Percentiles rank a stretch among this genome's conserved stretches.
Evolutionary conservation across 2,329 filamentous ascomycete species (phyloP).

Genomic region (Talaromyces sp.): DNA sequence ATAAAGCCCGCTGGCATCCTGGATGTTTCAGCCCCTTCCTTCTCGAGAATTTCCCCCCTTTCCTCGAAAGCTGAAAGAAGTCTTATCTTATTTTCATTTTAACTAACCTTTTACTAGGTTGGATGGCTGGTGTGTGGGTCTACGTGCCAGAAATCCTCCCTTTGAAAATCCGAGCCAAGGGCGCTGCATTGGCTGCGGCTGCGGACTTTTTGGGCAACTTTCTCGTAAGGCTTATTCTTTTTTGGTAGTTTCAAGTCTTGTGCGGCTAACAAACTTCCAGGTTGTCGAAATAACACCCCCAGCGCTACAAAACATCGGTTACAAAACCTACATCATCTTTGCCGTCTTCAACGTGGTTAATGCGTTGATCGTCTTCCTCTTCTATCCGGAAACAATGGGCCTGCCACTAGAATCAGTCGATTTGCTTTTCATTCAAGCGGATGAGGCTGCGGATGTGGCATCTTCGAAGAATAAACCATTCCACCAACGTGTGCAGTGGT

Average conservation of each 20-base stretch:
- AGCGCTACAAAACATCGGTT: slow-evolving; percentile 52
- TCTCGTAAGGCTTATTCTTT: neutral
- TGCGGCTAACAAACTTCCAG: neutral
- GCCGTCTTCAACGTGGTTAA: slow-evolving; percentile 53
- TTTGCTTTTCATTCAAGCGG: slow-evolving; percentile 25
- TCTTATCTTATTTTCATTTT: no score
- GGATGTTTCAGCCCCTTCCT: slow-evolving; percentile 21
- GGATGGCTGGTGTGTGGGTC: slow-evolving; percentile 33
- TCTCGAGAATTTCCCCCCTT: slow-evolving; percentile 25
- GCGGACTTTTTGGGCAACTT: slow-evolving; percentile 18
- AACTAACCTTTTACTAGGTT: slow-evolving; percentile 22
- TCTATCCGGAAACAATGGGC: slow-evolving; percentile 33
- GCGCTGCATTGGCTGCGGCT: slow-evolving; percentile 12
- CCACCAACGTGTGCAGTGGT: slow-evolving; percentile 1
- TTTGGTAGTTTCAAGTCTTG: neutral
- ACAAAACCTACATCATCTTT: slow-evolving; percentile 62
- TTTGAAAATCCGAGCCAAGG: slow-evolving; percentile 13
- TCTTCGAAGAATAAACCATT: neutral
- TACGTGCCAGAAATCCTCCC: slow-evolving; percentile 18
- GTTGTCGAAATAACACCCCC: slow-evolving; percentile 60
- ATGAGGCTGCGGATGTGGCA: neutral
- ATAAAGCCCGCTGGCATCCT: slow-evolving; percentile 21
- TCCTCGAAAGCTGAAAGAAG: neutral
- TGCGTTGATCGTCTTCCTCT: slow-evolving; percentile 25
- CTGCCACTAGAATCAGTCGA: slow-evolving; percentile 38